Conservation (phyloP, 306 rosid species). For the Lathyrus sativus region DNA sequence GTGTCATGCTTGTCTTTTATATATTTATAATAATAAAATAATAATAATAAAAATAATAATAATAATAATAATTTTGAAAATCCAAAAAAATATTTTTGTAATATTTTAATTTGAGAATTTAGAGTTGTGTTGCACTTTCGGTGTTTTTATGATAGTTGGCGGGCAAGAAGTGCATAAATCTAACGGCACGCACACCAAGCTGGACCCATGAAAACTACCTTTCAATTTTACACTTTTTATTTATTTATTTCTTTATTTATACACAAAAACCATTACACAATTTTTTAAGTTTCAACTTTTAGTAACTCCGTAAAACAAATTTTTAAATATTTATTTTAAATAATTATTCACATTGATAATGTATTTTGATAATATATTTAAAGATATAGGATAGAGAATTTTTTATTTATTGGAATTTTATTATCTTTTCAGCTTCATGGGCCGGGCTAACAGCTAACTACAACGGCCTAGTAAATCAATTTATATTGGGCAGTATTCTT, state of each 20-base stretch:
- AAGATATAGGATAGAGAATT: no score
- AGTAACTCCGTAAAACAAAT: no score
- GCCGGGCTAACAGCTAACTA: background rate
- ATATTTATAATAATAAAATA: constrained; percentile 10
- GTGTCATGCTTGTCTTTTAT: constrained; percentile 82
- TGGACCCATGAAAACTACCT: constrained; percentile 71
- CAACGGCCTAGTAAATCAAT: background rate
- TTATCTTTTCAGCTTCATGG: background rate
- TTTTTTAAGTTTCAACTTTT: background rate
- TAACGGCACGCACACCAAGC: constrained; percentile 73
- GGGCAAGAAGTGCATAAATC: constrained; percentile 57
- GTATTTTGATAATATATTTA: no score
- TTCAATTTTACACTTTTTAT: constrained; percentile 17
- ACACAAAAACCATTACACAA: background rate
- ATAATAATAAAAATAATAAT: no score
- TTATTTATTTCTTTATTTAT: background rate
- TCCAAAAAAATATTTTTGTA: no score
- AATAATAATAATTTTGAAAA: no score
- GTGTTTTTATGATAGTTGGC: constrained; percentile 73
- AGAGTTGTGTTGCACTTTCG: constrained; percentile 65
- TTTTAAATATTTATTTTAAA: no score
- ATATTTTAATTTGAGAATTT: no score
- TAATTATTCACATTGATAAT: no score
- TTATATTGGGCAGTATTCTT: background rate
- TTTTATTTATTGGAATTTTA: background rate